Evolutionary conservation across 305 asterid species (phyloP).

Genomic region (Fraxinus paxiana): DNA sequence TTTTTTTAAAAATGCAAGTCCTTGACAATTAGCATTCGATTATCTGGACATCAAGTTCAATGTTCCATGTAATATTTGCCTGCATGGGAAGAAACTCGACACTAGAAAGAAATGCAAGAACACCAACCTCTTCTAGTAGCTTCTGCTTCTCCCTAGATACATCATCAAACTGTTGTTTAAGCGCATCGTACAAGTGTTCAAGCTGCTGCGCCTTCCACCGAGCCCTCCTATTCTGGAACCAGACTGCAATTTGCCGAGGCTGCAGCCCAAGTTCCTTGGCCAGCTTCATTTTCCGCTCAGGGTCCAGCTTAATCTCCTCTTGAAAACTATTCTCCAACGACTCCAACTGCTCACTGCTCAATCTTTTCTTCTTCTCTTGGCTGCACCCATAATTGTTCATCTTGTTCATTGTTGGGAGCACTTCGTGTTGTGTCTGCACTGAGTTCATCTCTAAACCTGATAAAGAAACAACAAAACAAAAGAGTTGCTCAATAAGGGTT

Average conservation of each 20-base stretch:
- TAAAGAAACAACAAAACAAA: background rate
- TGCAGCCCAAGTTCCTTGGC: conserved; percentile 77
- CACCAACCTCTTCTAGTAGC: conserved; percentile 72
- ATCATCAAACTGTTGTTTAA: conserved; percentile 64
- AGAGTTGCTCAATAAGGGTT: background rate
- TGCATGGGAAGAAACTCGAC: background rate
- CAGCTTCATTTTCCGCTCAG: conserved; percentile 78
- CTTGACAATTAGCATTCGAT: background rate
- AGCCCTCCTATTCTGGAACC: conserved; percentile 88
- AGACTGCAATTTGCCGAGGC: conserved; percentile 87
- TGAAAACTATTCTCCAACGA: conserved; percentile 70
- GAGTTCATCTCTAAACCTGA: conserved; percentile 64
- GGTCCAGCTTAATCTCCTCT: conserved; percentile 84
- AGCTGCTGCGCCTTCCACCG: conserved; percentile 92
- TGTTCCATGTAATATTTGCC: background rate
- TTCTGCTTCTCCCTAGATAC: conserved; percentile 76
- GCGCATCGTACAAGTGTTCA: conserved; percentile 64
- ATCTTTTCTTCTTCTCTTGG: conserved; percentile 66
- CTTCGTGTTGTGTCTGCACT: conserved; percentile 26
- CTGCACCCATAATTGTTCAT: conserved; percentile 24
- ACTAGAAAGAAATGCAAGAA: background rate
- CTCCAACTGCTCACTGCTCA: conserved; percentile 79
- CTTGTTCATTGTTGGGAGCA: conserved; percentile 37
- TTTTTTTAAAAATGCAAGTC: background rate
- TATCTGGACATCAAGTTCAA: background rate